Base-by-base conservation (phyloP, 2,329 filamentous ascomycete genomes). In the Aspergillus clavatus region DNA sequence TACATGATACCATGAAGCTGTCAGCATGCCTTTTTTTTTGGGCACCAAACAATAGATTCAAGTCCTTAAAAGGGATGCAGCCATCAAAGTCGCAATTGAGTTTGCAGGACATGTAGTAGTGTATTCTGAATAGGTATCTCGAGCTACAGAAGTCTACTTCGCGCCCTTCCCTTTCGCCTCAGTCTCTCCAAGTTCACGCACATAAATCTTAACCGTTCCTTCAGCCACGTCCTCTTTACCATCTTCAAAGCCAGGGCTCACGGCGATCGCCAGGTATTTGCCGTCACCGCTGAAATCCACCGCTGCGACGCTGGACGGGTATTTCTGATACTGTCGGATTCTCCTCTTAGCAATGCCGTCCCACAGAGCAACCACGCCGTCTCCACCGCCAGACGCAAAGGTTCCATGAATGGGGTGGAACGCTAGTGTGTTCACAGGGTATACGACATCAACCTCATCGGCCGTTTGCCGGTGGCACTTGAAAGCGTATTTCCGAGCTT, bases 401-500 rank as follows among this genome's bases (percentile, higher is more conserved):
- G 89, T 94, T 50, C 88, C 88, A 52, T 82, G 75, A 1, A 85
- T 70, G 0, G 89, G 88, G 67, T 96, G 89, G 72, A 95, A 96
- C 1, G 87, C 82, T 6, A 96, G 77, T 2, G 89, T 86, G 62
- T 96, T 93, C 55, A 96, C 90, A 0, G 90, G 90, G 61, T 90
- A 95, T 3, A 96, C 88, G 4, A 95, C 78, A 59, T 95, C 90
- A 22, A 78, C 82, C 40, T 81, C 82, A 35, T 78, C 78, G 43
- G 72, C 64, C 23, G 82, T 78, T 66, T 95, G 88, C 4, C 93
- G 81, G 70, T 98, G 93, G 70, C 93, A 98, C 70, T 98, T 98
- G 80, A 98, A 98, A 11, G 93, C 93, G 67, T 97, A 98, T 68
- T 96, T 97, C 55, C 90, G 81, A 29, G 87, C 85, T 71, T 97